Conservation (phyloP, 2,329 filamentous ascomycete species). For the Ceratocystis harringtonii region DNA sequence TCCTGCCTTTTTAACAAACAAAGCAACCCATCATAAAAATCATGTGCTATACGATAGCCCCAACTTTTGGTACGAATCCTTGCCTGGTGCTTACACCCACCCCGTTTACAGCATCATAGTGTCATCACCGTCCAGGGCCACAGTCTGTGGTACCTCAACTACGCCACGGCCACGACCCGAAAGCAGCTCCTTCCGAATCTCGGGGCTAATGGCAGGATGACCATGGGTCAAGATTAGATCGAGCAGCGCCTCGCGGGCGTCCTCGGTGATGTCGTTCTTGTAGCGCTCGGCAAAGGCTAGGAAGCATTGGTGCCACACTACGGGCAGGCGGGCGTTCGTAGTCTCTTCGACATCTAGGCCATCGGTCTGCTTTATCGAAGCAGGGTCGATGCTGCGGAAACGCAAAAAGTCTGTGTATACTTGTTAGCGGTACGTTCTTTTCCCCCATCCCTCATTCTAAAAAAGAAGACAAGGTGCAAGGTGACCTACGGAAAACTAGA, state of each 20-base stretch:
- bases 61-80: conserved; percentile 13
- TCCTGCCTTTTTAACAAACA: conserved; percentile 15
- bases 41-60: conserved; percentile 15
- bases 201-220: conserved; percentile 77
- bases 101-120: conserved; percentile 50
- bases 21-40: conserved; percentile 17
- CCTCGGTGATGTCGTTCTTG: conserved; percentile 89
- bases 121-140: conserved; percentile 60
- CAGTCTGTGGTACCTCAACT: conserved; percentile 30
- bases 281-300: conserved; percentile 88
- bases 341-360: conserved; percentile 38
- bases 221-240: conserved; percentile 75
- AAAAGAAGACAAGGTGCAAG: not conserved
- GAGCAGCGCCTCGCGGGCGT: conserved; percentile 78
- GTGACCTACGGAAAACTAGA: conserved; percentile 51
- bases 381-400: conserved; percentile 57
- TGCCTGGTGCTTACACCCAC: not conserved
- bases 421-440: not conserved
- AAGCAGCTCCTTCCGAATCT: conserved; percentile 75
- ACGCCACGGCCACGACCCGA: conserved; percentile 78
- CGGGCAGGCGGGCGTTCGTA: conserved; percentile 54
- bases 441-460: not conserved
- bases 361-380: conserved; percentile 35
- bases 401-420: conserved; percentile 58
- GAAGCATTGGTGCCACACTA: conserved; percentile 92